Percentiles rank a stretch among this genome's conserved stretches.
These are phyloP conservation scores for Cyberlindnera subsufficiens DNA, from an alignment of 805 yeast genomes.

Conservation along the genomic window DNA sequence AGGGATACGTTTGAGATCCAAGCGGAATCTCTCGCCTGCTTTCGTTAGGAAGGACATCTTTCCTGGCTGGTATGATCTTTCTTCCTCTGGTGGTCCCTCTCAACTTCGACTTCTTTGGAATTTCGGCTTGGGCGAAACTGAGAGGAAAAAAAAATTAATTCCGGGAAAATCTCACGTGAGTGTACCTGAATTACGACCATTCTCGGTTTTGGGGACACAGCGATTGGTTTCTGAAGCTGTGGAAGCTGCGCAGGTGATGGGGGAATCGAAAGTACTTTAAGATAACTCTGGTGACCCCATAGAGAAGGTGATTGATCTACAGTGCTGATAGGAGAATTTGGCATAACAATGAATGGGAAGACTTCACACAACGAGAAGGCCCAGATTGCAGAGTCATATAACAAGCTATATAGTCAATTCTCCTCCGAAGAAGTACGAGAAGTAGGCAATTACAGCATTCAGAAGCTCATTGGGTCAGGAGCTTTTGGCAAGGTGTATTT, in stretches of 20 bases:
- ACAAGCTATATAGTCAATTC: slow-evolving; percentile 47
- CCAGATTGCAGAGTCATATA: slow-evolving; percentile 56
- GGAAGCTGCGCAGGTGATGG: too few relatives aligned
- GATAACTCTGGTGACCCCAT: too few relatives aligned
- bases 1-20: slow-evolving; percentile 26
- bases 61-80: neutral
- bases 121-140: neutral
- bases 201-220: too few relatives aligned
- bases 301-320: too few relatives aligned
- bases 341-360: slow-evolving; percentile 5
- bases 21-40: slow-evolving; percentile 31
- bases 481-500: slow-evolving; percentile 88
- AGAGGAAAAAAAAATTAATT: neutral
- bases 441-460: slow-evolving; percentile 76
- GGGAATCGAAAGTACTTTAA: too few relatives aligned
- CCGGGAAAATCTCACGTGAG: too few relatives aligned
- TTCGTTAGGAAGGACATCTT: slow-evolving; percentile 26
- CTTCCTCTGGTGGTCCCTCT: neutral
- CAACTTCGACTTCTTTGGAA: neutral
- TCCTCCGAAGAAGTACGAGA: slow-evolving; percentile 44
- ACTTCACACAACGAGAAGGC: slow-evolving; percentile 23
- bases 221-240: neutral
- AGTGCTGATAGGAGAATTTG: too few relatives aligned
- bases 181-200: too few relatives aligned
- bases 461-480: slow-evolving; percentile 82